These are phyloP conservation scores for Parmelia sp. DNA, from an alignment of 495 filamentous ascomycete genomes.

Conservation along the genomic window DNA sequence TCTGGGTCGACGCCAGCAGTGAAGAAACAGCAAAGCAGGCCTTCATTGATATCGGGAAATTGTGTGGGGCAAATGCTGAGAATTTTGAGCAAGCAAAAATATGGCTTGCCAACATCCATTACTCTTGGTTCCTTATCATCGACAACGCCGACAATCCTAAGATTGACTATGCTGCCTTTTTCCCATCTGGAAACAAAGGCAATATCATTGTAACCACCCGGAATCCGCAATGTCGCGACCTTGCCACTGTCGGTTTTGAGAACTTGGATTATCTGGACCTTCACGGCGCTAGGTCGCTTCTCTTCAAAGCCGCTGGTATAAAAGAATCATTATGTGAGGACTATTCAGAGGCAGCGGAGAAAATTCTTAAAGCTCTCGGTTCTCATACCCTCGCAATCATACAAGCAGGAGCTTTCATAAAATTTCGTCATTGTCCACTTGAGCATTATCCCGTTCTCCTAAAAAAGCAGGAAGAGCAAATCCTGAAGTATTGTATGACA, in stretches of 20 bases:
- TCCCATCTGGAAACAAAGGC: slow-evolving; percentile 33
- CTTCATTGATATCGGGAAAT: slow-evolving; percentile 27
- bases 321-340: background rate
- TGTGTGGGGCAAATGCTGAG: slow-evolving; percentile 18
- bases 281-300: slow-evolving; percentile 31
- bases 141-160: slow-evolving; percentile 43
- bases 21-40: slow-evolving; percentile 24
- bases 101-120: slow-evolving; percentile 30
- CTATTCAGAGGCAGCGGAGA: background rate
- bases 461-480: background rate
- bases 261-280: slow-evolving; percentile 29
- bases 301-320: slow-evolving; percentile 27
- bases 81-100: slow-evolving; percentile 25
- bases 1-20: slow-evolving; percentile 40
- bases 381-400: slow-evolving; percentile 18
- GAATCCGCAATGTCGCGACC: slow-evolving; percentile 28
- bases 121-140: slow-evolving; percentile 40
- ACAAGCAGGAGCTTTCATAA: slow-evolving; percentile 16
- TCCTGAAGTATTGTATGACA: slow-evolving; percentile 6
- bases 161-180: slow-evolving; percentile 29
- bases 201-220: slow-evolving; percentile 39
- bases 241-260: slow-evolving; percentile 27
- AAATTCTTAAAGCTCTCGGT: slow-evolving; percentile 3
- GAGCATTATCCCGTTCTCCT: slow-evolving; percentile 12
- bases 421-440: background rate